Conservation (phyloP, 768 basidiomycete species). For the Mycena polygramma region DNA sequence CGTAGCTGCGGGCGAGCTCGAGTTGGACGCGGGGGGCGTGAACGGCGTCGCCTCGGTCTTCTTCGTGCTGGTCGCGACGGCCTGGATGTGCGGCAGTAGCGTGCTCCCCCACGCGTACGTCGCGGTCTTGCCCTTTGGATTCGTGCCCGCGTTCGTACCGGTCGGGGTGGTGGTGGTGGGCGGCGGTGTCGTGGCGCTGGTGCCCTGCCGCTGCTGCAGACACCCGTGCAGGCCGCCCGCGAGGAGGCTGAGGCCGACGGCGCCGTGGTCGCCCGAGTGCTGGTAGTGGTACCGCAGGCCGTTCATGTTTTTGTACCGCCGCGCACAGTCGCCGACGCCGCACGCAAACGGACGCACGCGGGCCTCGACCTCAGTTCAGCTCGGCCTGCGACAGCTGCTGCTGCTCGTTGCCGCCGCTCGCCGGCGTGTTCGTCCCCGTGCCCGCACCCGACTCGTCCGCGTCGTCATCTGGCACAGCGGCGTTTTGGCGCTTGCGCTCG, state of each 20-base stretch:
- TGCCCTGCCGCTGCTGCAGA: constrained; percentile 39
- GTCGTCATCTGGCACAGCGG: constrained; percentile 18
- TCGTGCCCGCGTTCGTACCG: constrained; percentile 26
- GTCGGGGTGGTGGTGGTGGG: background rate
- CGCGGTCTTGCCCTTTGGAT: background rate
- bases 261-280: constrained; percentile 96
- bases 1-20: too few relatives aligned
- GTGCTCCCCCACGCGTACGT: constrained; percentile 39
- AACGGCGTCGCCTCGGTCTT: constrained; percentile 31
- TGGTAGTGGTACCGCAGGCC: constrained; percentile 96
- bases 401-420: constrained; percentile 2
- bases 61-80: constrained; percentile 23
- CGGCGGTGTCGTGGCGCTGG: background rate
- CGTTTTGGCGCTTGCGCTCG: constrained; percentile 59
- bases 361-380: constrained; percentile 61
- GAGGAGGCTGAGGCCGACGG: constrained; percentile 86
- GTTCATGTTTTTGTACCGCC: constrained; percentile 90
- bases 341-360: constrained; percentile 89
- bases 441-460: constrained; percentile 8
- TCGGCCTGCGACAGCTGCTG: constrained; percentile 37
- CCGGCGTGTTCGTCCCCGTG: background rate
- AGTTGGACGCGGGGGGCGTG: constrained; percentile 11
- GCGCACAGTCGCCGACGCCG: constrained; percentile 86
- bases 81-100: constrained; percentile 38
- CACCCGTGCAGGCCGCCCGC: constrained; percentile 80